A percentile compares a stretch with the other conserved stretches of the same genome.
These are phyloP conservation scores for Pleurotus tuoliensis DNA, from an alignment of 768 basidiomycete species.

Conservation along the genomic window DNA sequence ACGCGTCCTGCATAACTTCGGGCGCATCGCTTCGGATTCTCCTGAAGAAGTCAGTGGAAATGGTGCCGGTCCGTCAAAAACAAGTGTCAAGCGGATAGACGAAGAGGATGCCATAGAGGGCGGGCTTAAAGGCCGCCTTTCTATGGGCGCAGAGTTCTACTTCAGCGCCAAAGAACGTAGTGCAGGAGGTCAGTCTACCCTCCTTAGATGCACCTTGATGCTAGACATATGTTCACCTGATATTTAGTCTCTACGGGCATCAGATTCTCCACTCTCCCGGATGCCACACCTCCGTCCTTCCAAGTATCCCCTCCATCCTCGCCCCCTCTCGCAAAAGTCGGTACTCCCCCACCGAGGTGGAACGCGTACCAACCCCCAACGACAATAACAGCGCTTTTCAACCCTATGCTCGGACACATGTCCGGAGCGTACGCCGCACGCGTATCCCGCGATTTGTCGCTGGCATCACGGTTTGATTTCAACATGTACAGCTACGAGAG, in stretches of 20 bases:
- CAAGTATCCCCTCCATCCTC: slow-evolving; percentile 39
- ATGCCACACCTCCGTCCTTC: slow-evolving; percentile 65
- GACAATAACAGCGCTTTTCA: slow-evolving; percentile 90
- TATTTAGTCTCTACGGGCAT: slow-evolving; percentile 82
- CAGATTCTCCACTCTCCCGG: slow-evolving; percentile 90
- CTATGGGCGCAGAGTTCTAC: slow-evolving; percentile 91
- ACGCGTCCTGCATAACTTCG: slow-evolving; percentile 89
- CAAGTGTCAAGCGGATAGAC: slow-evolving; percentile 74
- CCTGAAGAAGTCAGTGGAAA: slow-evolving; percentile 18
- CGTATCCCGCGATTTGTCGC: slow-evolving; percentile 76
- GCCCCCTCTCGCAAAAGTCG: slow-evolving; percentile 22
- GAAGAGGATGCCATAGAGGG: slow-evolving; percentile 93
- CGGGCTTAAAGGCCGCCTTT: slow-evolving; percentile 86
- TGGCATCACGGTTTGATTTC: slow-evolving; percentile 92
- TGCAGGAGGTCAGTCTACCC: slow-evolving; percentile 70
- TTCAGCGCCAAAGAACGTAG: slow-evolving; percentile 91
- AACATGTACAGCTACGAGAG: slow-evolving; percentile 97
- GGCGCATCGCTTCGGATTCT: slow-evolving; percentile 39
- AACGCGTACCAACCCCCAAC: slow-evolving; percentile 78
- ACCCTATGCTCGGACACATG: slow-evolving; percentile 94
- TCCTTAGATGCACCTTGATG: background rate
- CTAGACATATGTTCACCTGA: background rate
- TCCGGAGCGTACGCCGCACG: slow-evolving; percentile 89
- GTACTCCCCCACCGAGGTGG: slow-evolving; percentile 24
- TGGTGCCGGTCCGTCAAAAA: slow-evolving; percentile 18